Percentiles rank a stretch among this genome's conserved stretches.
These are phyloP conservation scores for Bipolaris sorokiniana DNA, from an alignment of 2,329 filamentous ascomycete species.

Conservation along the genomic window DNA sequence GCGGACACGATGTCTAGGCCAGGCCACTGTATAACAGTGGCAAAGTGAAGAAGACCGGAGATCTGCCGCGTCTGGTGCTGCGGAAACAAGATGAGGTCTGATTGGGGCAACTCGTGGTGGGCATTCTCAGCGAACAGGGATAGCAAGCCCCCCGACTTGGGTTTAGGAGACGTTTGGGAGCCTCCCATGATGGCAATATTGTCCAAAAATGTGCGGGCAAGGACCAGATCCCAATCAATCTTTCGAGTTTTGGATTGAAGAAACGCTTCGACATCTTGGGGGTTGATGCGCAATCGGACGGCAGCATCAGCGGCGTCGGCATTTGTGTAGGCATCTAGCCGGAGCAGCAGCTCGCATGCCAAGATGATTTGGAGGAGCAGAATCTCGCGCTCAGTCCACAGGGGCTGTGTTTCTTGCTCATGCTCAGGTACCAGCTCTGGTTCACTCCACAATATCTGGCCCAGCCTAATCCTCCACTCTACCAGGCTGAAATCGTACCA, in stretches of 20 bases:
- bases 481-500: slow-evolving; percentile 78
- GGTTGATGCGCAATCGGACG: slow-evolving; percentile 50
- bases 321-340: slow-evolving; percentile 57
- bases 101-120: slow-evolving; percentile 26
- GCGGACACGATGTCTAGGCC: slow-evolving; percentile 48
- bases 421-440: slow-evolving; percentile 30
- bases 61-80: slow-evolving; percentile 52
- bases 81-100: slow-evolving; percentile 43
- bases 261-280: slow-evolving; percentile 54
- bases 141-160: slow-evolving; percentile 38
- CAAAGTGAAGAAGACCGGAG: slow-evolving; percentile 59
- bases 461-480: slow-evolving; percentile 75
- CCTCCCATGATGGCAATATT: slow-evolving; percentile 54
- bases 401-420: slow-evolving; percentile 14
- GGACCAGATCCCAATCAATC: slow-evolving; percentile 62
- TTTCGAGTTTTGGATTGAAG: slow-evolving; percentile 58
- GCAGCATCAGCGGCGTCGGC: slow-evolving; percentile 42
- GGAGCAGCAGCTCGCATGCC: slow-evolving; percentile 61
- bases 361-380: slow-evolving; percentile 62
- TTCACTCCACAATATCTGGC: slow-evolving; percentile 72
- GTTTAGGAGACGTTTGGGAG: slow-evolving; percentile 18
- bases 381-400: slow-evolving; percentile 58
- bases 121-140: slow-evolving; percentile 34
- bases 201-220: slow-evolving; percentile 60
- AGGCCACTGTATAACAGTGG: slow-evolving; percentile 59